Evolutionary conservation across 345 rosid species (phyloP).

Genomic region (Odontarrhena argentea): DNA sequence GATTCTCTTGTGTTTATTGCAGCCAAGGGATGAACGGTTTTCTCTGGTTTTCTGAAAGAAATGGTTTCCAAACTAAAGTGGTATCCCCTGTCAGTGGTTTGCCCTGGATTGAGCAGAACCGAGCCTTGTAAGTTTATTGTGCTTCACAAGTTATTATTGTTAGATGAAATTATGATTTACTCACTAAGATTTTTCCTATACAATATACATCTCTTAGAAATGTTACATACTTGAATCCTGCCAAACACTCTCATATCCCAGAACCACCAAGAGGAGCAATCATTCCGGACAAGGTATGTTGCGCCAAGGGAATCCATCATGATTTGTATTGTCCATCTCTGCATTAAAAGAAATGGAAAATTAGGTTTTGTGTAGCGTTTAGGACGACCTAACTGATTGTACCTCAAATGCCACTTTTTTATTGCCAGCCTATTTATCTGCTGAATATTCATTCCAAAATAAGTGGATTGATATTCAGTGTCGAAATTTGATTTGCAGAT

Average conservation of each 20-base stretch:
- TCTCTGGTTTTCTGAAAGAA: constrained; percentile 72
- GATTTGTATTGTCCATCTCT: not conserved
- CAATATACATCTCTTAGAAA: constrained; percentile 56
- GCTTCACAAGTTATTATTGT: constrained; percentile 18
- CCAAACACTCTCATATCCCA: constrained; percentile 57
- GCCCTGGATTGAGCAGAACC: constrained; percentile 63
- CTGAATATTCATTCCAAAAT: constrained; percentile 20
- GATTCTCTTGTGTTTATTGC: constrained; percentile 38
- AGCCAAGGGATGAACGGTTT: constrained; percentile 95
- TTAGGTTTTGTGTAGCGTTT: not conserved
- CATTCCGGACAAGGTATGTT: constrained; percentile 75
- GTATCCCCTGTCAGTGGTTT: constrained; percentile 73
- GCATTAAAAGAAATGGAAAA: not conserved
- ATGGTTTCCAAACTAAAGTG: constrained; percentile 45
- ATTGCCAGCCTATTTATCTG: constrained; percentile 7
- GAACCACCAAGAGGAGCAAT: constrained; percentile 72
- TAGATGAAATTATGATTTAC: constrained; percentile 17
- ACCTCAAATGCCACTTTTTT: not conserved
- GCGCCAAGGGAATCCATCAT: constrained; percentile 1
- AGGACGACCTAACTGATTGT: constrained; percentile 1
- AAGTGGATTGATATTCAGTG: constrained; percentile 15
- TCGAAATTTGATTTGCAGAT: constrained; percentile 51
- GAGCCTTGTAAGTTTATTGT: constrained; percentile 61
- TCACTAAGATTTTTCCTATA: constrained; percentile 29
- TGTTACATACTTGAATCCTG: constrained; percentile 66